A percentile compares a stretch with the other conserved stretches of the same genome.
phyloP scores from a whole-genome alignment of 2,329 filamentous ascomycete genomes.

The Ascochyta pisi region DNA sequence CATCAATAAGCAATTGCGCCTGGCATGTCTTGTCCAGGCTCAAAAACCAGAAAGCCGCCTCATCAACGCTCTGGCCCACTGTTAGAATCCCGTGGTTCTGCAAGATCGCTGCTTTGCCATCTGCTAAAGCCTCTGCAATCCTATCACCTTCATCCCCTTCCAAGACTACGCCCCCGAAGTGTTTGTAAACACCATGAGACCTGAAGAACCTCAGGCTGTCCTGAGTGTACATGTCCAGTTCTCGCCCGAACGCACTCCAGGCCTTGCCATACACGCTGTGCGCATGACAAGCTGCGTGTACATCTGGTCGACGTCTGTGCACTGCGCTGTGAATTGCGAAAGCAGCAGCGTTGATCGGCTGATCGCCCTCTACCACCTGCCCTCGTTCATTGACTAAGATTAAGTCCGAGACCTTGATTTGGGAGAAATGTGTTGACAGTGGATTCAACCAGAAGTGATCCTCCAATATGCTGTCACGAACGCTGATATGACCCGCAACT shows the following conservation, averaged over 20 bases:
- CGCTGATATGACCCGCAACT: constrained; percentile 56
- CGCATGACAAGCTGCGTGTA: constrained; percentile 54
- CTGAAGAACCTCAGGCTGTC: constrained; percentile 54
- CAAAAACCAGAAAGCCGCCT: constrained; percentile 56
- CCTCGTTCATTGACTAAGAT: constrained; percentile 55
- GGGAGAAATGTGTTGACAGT: constrained; percentile 54
- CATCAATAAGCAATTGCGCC: constrained; percentile 54
- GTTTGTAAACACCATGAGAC: constrained; percentile 50
- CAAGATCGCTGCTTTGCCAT: constrained; percentile 48
- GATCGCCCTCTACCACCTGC: constrained; percentile 50
- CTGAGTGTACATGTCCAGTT: constrained; percentile 58
- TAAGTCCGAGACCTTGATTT: constrained; percentile 52
- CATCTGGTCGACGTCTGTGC: constrained; percentile 46
- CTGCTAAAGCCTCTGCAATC: constrained; percentile 50
- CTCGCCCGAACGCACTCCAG: constrained; percentile 54
- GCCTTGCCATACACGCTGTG: constrained; percentile 58
- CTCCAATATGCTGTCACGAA: constrained; percentile 45
- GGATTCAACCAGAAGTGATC: constrained; percentile 54
- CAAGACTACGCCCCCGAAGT: constrained; percentile 53
- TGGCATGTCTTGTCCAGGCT: constrained; percentile 56
- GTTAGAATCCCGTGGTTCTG: constrained; percentile 52
- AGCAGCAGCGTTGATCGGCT: constrained; percentile 55
- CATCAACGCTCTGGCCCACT: constrained; percentile 50
- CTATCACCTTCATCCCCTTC: constrained; percentile 53
- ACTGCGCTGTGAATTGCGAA: constrained; percentile 57